Base-by-base conservation (phyloP, 352 stramenopile genomes). In the Globisporangium uncinulatum region DNA sequence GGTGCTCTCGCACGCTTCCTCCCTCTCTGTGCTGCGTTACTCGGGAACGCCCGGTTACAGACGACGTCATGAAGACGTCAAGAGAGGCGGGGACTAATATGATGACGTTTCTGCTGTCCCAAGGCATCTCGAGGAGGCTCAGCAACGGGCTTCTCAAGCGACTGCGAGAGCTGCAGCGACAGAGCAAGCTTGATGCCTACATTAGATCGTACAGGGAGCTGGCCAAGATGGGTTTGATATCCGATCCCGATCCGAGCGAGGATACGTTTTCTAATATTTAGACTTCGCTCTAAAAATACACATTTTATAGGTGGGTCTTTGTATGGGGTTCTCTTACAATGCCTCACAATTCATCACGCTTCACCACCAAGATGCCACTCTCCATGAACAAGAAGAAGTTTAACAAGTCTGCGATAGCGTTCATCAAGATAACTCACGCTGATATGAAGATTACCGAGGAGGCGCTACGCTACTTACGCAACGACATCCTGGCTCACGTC, bases 91-190 rank as follows among this genome's bases (percentile, higher is more conserved):
- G n/a, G n/a, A n/a, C n/a, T n/a, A n/a, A n/a, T n/a, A n/a, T n/a
- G n/a, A n/a, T n/a, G n/a, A 37, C 9, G 32, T 46, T 29, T 13
- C 6, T 46, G 15, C 42, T 2, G 54, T 63, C 17, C 13, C 32
- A 41, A 14, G 51, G 51, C 14, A 34, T 64, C 3, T 39, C 34
- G 13, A 47, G 21, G 1, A 59, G 51, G 36, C 45, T 64, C 19
- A 46, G 51, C 6, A 49, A 37, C 7, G 51, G 51, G 0, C 17
- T 56, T 13, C 20, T 55, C 8, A 64, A 55, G 19, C 21, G 59
- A 17, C 45, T 59, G 4, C 43, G 51, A 14, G 14, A 42, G 17
- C 45, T 55, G 15, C 44, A 52, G 13, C 42, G 15, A 0, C 15
- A 29, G 24, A 17, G 42, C 9, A 46, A 20, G 42, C 42, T 24